A percentile compares a stretch with the other conserved stretches of the same genome.
Conservation (phyloP, 805 yeast species). For the Yarrowia divulgata region DNA sequence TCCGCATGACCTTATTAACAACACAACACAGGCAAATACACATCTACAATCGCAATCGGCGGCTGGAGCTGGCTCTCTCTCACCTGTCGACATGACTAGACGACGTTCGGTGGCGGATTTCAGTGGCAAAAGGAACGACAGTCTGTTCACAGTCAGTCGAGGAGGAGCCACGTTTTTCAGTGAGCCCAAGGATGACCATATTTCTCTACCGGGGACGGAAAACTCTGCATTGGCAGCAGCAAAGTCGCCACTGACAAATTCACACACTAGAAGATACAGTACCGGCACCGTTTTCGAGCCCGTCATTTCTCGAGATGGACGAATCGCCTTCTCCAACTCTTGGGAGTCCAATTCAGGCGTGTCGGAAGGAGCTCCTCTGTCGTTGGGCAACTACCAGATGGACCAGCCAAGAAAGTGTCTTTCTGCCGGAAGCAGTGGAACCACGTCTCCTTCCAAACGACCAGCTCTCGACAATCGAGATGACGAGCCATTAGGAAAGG, state of each 20-base stretch:
- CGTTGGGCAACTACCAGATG: slow-evolving; percentile 21
- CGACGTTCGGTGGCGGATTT: slow-evolving; percentile 30
- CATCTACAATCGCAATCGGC: not conserved
- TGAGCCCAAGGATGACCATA: slow-evolving; percentile 11
- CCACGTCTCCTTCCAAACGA: slow-evolving; percentile 31
- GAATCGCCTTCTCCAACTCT: slow-evolving; percentile 20
- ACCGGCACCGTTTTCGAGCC: slow-evolving; percentile 24
- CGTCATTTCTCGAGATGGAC: not conserved
- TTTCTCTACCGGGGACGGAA: not conserved
- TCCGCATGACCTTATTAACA: not conserved
- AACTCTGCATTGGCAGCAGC: not conserved
- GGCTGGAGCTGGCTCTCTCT: not conserved
- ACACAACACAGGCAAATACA: not conserved
- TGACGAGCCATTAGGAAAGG: not conserved
- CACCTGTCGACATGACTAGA: slow-evolving; percentile 14
- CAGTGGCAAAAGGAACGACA: not conserved
- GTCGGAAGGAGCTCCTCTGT: slow-evolving; percentile 5
- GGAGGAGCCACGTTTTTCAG: slow-evolving; percentile 31
- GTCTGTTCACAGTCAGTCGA: slow-evolving; percentile 16
- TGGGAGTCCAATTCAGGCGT: slow-evolving; percentile 32
- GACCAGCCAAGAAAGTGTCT: slow-evolving; percentile 9
- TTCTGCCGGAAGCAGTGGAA: slow-evolving; percentile 12
- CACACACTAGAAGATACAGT: slow-evolving; percentile 22
- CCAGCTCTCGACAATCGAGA: slow-evolving; percentile 13
- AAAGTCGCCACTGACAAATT: not conserved